These are phyloP conservation scores for Eurotiales sp. DNA, from an alignment of 2,329 filamentous ascomycete species.

Conservation along the genomic window DNA sequence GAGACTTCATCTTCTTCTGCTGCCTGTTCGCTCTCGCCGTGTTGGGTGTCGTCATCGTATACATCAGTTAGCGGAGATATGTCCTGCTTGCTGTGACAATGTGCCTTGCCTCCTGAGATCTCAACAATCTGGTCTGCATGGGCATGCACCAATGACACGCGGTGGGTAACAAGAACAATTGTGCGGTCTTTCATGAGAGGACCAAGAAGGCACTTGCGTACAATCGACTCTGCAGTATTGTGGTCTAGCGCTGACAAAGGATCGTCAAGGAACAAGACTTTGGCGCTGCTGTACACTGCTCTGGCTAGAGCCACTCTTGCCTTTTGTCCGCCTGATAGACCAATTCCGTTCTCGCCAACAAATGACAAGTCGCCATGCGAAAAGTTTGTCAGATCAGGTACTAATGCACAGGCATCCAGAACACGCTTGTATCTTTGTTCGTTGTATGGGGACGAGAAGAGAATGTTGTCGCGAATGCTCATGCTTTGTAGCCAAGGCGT, in stretches of 20 bases:
- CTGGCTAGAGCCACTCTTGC: constrained; percentile 59
- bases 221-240: constrained; percentile 61
- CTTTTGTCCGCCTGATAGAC: constrained; percentile 59
- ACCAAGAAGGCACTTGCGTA: constrained; percentile 55
- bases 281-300: constrained; percentile 56
- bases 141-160: constrained; percentile 66
- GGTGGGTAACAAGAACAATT: constrained; percentile 61
- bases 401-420: constrained; percentile 60
- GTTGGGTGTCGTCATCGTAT: constrained; percentile 20
- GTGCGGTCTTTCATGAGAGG: constrained; percentile 52
- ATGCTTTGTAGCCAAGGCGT: constrained; percentile 67
- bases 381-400: constrained; percentile 60
- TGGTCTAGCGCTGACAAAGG: constrained; percentile 60
- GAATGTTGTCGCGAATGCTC: constrained; percentile 66
- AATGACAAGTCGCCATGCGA: constrained; percentile 61
- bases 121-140: constrained; percentile 72
- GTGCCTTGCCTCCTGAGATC: constrained; percentile 59
- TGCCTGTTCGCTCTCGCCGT: constrained; percentile 22
- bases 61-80: constrained; percentile 41
- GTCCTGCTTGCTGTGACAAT: constrained; percentile 46
- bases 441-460: constrained; percentile 65
- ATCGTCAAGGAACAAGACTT: constrained; percentile 56
- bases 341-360: constrained; percentile 60
- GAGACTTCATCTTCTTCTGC: constrained; percentile 40
- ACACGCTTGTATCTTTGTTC: constrained; percentile 65